phyloP scores from a whole-genome alignment of 2,329 filamentous ascomycete species.

The Colletotrichum paranaense region DNA sequence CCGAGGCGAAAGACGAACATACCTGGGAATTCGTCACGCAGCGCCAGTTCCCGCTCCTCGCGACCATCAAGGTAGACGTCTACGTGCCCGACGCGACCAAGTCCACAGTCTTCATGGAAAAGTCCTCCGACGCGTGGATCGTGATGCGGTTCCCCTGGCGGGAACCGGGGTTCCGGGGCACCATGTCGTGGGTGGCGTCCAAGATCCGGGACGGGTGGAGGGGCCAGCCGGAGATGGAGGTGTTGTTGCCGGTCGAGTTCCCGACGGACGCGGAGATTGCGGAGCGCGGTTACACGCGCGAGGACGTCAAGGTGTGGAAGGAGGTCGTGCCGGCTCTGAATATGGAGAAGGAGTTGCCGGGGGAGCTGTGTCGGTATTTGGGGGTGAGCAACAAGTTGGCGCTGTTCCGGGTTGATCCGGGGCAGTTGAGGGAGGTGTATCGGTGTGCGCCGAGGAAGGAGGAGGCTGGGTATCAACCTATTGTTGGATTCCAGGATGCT shows the following conservation, averaged over 20 bases:
- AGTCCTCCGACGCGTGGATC: constrained; percentile 66
- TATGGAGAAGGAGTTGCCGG: constrained; percentile 67
- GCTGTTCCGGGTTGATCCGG: constrained; percentile 75
- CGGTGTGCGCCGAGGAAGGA: constrained; percentile 69
- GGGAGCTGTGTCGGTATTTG: constrained; percentile 72
- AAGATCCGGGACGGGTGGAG: constrained; percentile 62
- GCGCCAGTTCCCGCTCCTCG: constrained; percentile 75
- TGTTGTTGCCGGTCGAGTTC: constrained; percentile 73
- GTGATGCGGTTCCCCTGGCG: constrained; percentile 75
- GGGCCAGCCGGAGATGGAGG: constrained; percentile 69
- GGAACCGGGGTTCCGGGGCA: constrained; percentile 59
- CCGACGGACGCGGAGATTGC: constrained; percentile 69
- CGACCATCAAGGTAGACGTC: constrained; percentile 74
- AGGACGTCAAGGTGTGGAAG: constrained; percentile 74
- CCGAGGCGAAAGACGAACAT: constrained; percentile 52
- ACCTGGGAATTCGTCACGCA: constrained; percentile 80
- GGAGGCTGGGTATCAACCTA: constrained; percentile 71
- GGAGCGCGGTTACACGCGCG: constrained; percentile 67
- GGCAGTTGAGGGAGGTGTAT: constrained; percentile 66
- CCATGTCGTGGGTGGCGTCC: constrained; percentile 57
- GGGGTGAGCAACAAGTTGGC: constrained; percentile 74
- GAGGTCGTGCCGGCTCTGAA: constrained; percentile 67
- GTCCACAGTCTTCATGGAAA: constrained; percentile 58
- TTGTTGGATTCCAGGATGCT: constrained; percentile 76
- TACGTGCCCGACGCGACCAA: constrained; percentile 76